Evolutionary conservation across 2,329 filamentous ascomycete genomes (phyloP).

Genomic region (Didymella segeticola): DNA sequence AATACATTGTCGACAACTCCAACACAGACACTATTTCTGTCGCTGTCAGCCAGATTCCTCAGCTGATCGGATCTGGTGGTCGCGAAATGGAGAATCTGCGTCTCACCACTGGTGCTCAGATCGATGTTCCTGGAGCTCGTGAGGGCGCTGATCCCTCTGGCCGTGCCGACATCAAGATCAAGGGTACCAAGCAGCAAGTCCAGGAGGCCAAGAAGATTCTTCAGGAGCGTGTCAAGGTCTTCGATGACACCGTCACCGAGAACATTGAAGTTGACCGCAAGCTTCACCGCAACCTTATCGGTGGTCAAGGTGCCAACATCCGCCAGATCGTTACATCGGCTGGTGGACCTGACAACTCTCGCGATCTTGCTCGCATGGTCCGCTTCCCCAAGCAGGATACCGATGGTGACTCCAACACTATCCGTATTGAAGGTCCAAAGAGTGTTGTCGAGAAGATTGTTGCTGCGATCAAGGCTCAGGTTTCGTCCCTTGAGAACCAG

Average conservation of each 20-base stretch:
- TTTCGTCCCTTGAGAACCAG: slow-evolving; percentile 83
- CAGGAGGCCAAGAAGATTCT: slow-evolving; percentile 90
- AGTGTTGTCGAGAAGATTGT: slow-evolving; percentile 89
- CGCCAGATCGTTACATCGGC: slow-evolving; percentile 85
- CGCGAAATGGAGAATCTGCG: slow-evolving; percentile 90
- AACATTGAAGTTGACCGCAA: slow-evolving; percentile 93
- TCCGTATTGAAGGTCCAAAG: slow-evolving; percentile 85
- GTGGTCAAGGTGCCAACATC: slow-evolving; percentile 81
- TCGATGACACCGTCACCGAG: slow-evolving; percentile 86
- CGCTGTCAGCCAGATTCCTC: slow-evolving; percentile 90
- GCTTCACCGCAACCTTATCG: slow-evolving; percentile 89
- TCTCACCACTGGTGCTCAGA: slow-evolving; percentile 81
- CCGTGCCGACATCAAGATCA: slow-evolving; percentile 85
- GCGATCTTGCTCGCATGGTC: slow-evolving; percentile 84
- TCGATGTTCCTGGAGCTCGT: slow-evolving; percentile 85
- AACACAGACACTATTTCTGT: slow-evolving; percentile 80
- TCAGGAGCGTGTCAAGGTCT: slow-evolving; percentile 82
- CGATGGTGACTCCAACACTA: slow-evolving; percentile 77
- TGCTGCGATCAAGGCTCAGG: slow-evolving; percentile 79
- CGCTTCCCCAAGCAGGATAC: slow-evolving; percentile 92
- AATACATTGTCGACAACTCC: slow-evolving; percentile 90
- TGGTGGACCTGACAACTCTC: slow-evolving; percentile 86
- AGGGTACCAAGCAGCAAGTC: slow-evolving; percentile 90
- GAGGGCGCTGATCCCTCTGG: slow-evolving; percentile 70
- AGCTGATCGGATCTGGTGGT: slow-evolving; percentile 88